Evolutionary conservation across 257 asterid species (phyloP).

Genomic region (Datura wrightii): DNA sequence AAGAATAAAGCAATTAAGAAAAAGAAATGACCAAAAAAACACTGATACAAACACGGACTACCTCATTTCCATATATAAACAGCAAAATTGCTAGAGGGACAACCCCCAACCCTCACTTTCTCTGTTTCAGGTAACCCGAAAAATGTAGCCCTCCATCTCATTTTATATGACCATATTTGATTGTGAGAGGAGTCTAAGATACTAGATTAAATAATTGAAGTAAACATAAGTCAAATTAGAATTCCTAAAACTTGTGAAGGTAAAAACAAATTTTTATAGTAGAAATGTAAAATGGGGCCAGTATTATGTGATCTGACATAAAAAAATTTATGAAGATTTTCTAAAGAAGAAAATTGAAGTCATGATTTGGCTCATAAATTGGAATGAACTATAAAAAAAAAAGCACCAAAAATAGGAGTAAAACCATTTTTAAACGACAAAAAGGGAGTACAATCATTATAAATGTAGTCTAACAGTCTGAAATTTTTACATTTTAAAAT

Average conservation of each 20-base stretch:
- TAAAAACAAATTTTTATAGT: neutral
- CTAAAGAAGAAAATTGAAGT: neutral
- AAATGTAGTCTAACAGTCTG: neutral
- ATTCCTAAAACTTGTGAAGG: neutral
- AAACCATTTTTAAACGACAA: neutral
- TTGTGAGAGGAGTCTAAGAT: neutral
- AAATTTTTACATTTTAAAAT: neutral
- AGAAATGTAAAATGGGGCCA: neutral
- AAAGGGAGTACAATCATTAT: neutral
- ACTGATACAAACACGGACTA: neutral
- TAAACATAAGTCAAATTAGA: neutral
- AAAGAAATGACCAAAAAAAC: neutral
- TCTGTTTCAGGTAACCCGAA: neutral
- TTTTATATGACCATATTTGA: neutral
- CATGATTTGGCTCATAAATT: neutral
- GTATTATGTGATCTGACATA: neutral
- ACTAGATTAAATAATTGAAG: neutral
- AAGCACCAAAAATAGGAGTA: neutral
- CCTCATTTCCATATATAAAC: constrained; percentile 10
- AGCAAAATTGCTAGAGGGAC: neutral
- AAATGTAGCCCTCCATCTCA: neutral
- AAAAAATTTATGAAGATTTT: neutral
- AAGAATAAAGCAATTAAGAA: constrained; percentile 32
- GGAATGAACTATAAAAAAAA: neutral
- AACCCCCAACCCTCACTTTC: neutral